Conservation (phyloP, 495 filamentous ascomycete species). For the Corynascus novoguineensis region DNA sequence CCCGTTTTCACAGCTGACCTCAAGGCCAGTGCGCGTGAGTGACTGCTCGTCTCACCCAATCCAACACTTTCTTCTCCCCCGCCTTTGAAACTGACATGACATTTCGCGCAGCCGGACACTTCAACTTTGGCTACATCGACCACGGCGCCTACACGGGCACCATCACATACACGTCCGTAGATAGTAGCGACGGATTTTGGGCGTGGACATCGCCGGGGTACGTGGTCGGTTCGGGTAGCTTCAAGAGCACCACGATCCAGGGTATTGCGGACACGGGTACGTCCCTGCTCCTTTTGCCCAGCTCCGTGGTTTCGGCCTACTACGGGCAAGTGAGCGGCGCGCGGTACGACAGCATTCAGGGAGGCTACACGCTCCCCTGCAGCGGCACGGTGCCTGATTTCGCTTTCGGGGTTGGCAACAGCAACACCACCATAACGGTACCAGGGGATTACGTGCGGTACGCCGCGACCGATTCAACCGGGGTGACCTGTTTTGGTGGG, state of each 20-base stretch:
- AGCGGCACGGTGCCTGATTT: slow-evolving; percentile 55
- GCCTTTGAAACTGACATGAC: background rate
- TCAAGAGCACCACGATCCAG: slow-evolving; percentile 35
- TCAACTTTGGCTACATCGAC: slow-evolving; percentile 74
- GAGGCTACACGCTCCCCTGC: slow-evolving; percentile 70
- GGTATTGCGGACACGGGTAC: slow-evolving; percentile 68
- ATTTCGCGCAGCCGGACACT: slow-evolving; percentile 48
- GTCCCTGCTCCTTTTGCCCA: slow-evolving; percentile 60
- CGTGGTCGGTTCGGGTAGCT: slow-evolving; percentile 46
- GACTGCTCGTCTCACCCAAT: background rate
- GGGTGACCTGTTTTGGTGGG: slow-evolving; percentile 53
- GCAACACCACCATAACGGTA: slow-evolving; percentile 42
- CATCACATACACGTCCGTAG: slow-evolving; percentile 57
- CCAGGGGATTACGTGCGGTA: slow-evolving; percentile 55
- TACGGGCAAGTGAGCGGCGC: slow-evolving; percentile 54
- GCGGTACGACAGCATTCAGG: slow-evolving; percentile 40
- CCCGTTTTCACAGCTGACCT: slow-evolving; percentile 66
- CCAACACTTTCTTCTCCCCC: too few relatives aligned
- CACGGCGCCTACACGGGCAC: slow-evolving; percentile 54
- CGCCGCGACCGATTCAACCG: slow-evolving; percentile 32
- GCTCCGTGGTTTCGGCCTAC: slow-evolving; percentile 54
- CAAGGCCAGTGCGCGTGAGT: slow-evolving; percentile 48
- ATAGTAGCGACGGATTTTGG: slow-evolving; percentile 64
- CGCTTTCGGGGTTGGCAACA: slow-evolving; percentile 47
- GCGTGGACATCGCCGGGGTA: slow-evolving; percentile 59